Percentiles rank a stretch among this genome's conserved stretches.
phyloP scores from a whole-genome alignment of 2,329 filamentous ascomycete species.

The Neopestalotiopsis clavispora region DNA sequence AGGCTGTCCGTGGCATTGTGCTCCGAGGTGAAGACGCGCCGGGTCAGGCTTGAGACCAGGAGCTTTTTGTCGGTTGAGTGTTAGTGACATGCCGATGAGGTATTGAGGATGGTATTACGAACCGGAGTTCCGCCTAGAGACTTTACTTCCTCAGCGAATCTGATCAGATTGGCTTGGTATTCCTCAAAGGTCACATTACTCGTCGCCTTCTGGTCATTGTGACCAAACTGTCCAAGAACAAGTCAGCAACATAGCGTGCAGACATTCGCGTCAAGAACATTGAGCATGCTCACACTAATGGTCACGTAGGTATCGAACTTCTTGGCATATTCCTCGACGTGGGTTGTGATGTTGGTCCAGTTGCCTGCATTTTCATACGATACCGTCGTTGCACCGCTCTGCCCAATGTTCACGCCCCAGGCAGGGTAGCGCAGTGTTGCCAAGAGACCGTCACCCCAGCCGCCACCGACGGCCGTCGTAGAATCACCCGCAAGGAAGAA shows the following conservation, averaged over 20 bases:
- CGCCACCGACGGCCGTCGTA: constrained; percentile 51
- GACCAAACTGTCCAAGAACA: constrained; percentile 54
- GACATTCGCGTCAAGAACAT: neutral
- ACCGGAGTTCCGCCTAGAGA: constrained; percentile 49
- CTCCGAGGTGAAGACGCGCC: constrained; percentile 45
- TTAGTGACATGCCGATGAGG: neutral
- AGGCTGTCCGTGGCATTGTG: constrained; percentile 53
- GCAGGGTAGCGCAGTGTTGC: constrained; percentile 52
- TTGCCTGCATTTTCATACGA: constrained; percentile 56
- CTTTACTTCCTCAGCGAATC: constrained; percentile 48
- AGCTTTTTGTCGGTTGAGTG: constrained; percentile 29
- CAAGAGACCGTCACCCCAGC: constrained; percentile 66
- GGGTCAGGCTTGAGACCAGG: constrained; percentile 60
- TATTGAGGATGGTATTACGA: constrained; percentile 21
- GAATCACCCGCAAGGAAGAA: constrained; percentile 57
- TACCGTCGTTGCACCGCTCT: constrained; percentile 61
- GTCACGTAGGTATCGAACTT: constrained; percentile 55
- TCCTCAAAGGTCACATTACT: constrained; percentile 49
- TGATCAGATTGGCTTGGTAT: constrained; percentile 56
- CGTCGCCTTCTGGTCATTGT: constrained; percentile 63
- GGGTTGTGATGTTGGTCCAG: constrained; percentile 54
- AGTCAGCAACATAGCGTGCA: neutral
- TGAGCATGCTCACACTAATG: constrained; percentile 46
- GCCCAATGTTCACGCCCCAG: constrained; percentile 59
- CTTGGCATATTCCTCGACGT: constrained; percentile 44